Evolutionary conservation across 257 asterid genomes (phyloP).

Genomic region (Penstemon newberryi): DNA sequence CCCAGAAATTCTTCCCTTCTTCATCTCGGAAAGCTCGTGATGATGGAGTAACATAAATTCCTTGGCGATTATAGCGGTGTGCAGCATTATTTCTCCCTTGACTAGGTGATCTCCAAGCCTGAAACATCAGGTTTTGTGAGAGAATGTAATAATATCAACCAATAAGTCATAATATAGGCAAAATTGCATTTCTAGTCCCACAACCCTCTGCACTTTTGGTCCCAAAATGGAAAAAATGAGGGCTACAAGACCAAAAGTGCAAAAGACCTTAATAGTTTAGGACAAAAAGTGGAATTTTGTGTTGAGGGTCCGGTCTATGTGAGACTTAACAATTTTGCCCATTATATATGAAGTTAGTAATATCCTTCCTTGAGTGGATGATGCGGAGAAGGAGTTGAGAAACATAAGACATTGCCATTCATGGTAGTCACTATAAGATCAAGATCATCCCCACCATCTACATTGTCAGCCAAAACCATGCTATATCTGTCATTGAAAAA

Average conservation of each 20-base stretch:
- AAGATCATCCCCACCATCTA: slow-evolving; percentile 99
- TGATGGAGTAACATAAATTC: slow-evolving; percentile 79
- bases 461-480: slow-evolving; percentile 97
- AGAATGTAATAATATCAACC: slow-evolving; percentile 15
- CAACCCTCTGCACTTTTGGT: no score
- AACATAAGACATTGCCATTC: slow-evolving; percentile 99
- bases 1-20: slow-evolving; percentile 97
- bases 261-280: no score
- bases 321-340: no score
- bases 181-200: no score
- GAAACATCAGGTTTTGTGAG: slow-evolving; percentile 32
- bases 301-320: no score
- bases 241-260: no score
- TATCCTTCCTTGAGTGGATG: slow-evolving; percentile 88
- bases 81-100: slow-evolving; percentile 95
- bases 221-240: no score
- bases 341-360: neutral
- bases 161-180: slow-evolving; percentile 1
- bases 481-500: slow-evolving; percentile 69
- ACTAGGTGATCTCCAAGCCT: slow-evolving; percentile 89
- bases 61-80: slow-evolving; percentile 65
- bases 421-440: slow-evolving; percentile 95
- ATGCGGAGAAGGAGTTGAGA: slow-evolving; percentile 94
- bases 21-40: slow-evolving; percentile 95
- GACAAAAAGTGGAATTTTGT: no score